phyloP scores from a whole-genome alignment of 116 monocot genomes.

The Cymodocea nodosa region DNA sequence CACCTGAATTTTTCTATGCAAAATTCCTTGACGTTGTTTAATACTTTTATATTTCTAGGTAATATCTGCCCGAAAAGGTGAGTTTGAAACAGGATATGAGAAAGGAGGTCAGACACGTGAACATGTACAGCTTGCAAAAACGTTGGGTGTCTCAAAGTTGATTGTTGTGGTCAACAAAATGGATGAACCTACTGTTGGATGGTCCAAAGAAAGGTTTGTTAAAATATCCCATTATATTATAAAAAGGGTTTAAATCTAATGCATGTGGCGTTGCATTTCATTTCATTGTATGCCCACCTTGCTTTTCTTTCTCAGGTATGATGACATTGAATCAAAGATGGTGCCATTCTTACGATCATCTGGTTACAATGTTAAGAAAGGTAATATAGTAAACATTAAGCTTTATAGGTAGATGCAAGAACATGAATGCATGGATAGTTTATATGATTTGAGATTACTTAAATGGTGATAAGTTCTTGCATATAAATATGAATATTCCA shows the following conservation, averaged over 20 bases:
- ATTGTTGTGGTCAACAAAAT: conserved; percentile 94
- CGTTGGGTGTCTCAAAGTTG: conserved; percentile 83
- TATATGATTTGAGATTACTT: too few species aligned
- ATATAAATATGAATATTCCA: too few species aligned
- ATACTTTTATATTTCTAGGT: conserved; percentile 27
- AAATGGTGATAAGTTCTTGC: too few species aligned
- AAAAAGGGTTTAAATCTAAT: not conserved
- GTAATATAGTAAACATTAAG: conserved; percentile 9
- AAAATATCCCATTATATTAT: not conserved
- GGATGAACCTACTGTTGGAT: conserved; percentile 87
- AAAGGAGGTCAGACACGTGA: conserved; percentile 94
- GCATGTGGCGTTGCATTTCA: not conserved
- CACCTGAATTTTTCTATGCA: not conserved
- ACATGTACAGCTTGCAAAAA: conserved; percentile 95
- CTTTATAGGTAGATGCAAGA: not conserved
- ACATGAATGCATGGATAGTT: too few species aligned
- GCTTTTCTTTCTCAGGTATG: conserved; percentile 21
- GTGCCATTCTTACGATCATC: conserved; percentile 64
- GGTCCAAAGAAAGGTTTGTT: conserved; percentile 81
- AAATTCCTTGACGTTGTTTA: not conserved
- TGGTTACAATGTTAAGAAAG: conserved; percentile 91
- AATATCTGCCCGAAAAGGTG: conserved; percentile 97
- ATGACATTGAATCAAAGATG: conserved; percentile 97
- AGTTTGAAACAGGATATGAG: conserved; percentile 98
- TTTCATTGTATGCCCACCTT: conserved; percentile 8